These are phyloP conservation scores for Rhizopogon salebrosus DNA, from an alignment of 768 basidiomycete genomes.

Conservation along the genomic window DNA sequence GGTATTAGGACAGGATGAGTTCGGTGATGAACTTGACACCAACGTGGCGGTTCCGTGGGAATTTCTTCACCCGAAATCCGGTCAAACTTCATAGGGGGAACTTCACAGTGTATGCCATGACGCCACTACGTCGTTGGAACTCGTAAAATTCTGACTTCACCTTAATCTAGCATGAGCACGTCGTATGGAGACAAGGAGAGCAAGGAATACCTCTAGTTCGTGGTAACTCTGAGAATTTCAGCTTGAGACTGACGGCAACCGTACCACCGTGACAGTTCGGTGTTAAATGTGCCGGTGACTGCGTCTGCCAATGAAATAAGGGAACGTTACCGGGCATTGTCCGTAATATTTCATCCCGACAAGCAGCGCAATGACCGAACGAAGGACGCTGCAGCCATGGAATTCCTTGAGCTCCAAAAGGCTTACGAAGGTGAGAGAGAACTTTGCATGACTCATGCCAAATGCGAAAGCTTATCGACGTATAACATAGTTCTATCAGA, in stretches of 20 bases:
- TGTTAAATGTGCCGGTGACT: conserved; percentile 63
- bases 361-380: conserved; percentile 58
- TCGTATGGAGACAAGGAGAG: conserved; percentile 1
- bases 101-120: no score
- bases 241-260: not conserved
- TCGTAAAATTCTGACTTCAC: not conserved
- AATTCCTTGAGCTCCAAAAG: conserved; percentile 73
- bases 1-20: not conserved
- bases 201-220: conserved; percentile 26
- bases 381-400: conserved; percentile 55
- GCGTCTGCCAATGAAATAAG: conserved; percentile 68
- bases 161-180: not conserved
- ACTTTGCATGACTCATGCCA: not conserved
- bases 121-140: not conserved
- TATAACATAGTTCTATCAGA: conserved; percentile 58
- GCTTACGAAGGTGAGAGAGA: conserved; percentile 69
- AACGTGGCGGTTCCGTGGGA: conserved; percentile 1
- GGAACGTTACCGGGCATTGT: conserved; percentile 66
- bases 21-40: not conserved
- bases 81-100: not conserved
- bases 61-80: not conserved
- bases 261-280: conserved; percentile 37
- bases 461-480: not conserved
- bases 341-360: conserved; percentile 83
- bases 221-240: not conserved